These are phyloP conservation scores for Fusarium cicatricum DNA, from an alignment of 2,329 filamentous ascomycete species.

Conservation along the genomic window DNA sequence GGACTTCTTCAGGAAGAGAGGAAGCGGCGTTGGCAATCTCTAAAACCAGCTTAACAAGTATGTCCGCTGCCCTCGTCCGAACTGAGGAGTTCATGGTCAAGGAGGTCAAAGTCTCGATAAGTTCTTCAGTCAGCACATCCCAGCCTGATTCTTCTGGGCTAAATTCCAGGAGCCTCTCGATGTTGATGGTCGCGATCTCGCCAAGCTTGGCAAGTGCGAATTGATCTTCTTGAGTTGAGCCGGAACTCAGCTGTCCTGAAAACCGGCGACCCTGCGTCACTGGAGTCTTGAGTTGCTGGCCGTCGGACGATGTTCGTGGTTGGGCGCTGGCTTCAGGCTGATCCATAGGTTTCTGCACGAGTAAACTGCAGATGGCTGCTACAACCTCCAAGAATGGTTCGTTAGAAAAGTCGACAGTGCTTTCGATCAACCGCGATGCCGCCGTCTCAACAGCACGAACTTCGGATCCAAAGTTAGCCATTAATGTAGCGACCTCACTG, in stretches of 20 bases:
- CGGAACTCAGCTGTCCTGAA: conserved; percentile 54
- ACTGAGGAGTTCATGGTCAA: conserved; percentile 59
- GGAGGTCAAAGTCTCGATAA: conserved; percentile 61
- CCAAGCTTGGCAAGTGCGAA: conserved; percentile 78
- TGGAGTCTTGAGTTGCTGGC: conserved; percentile 48
- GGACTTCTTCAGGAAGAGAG: conserved; percentile 57
- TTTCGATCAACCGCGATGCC: conserved; percentile 86
- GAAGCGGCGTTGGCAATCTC: conserved; percentile 66
- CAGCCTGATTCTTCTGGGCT: conserved; percentile 77
- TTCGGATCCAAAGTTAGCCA: conserved; percentile 78
- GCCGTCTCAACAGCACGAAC: conserved; percentile 90
- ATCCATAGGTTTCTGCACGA: conserved; percentile 55
- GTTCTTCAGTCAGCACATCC: conserved; percentile 68
- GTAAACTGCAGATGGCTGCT: conserved; percentile 75
- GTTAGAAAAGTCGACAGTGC: conserved; percentile 89
- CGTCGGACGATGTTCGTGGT: conserved; percentile 32
- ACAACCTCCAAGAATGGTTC: conserved; percentile 81
- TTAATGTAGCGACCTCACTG: conserved; percentile 58
- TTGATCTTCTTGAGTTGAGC: conserved; percentile 68
- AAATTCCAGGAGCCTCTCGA: conserved; percentile 75
- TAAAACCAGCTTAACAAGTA: conserved; percentile 65
- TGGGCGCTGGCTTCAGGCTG: conserved; percentile 27
- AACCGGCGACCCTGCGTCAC: conserved; percentile 55
- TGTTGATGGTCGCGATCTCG: conserved; percentile 77
- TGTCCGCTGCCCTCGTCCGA: conserved; percentile 68